Evolutionary conservation across 1,139 yeast species (phyloP), one percentile per base, ranked within the genome.

Genomic region (Hyphopichia fennica): DNA sequence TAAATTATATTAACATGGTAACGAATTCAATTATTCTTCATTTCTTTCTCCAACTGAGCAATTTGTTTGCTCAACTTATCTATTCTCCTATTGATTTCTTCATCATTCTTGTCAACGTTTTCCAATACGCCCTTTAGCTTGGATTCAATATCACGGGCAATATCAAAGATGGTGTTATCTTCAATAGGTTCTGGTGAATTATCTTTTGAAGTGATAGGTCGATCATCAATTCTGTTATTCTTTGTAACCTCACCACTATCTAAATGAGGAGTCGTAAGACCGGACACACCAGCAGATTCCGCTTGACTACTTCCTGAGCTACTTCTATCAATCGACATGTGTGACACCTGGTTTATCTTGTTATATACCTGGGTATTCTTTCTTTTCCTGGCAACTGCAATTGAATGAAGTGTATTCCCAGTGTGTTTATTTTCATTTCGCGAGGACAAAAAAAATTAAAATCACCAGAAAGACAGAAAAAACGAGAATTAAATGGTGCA

Each of bases 141-240:
- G 10, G 57, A 57, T 48, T 79, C 82, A 19, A 81, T 69, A 18
- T 67, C 75, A 42, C 69, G 71, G 0, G 82, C 79, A 16, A 80
- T 63, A 38, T 81, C 84, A 47, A 77, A 74, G 2, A 79, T 72
- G 2, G 82, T 72, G 2, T 62, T 60, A 5, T 60, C 53, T 22
- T 11, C 20, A 18, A 11, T 17, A 9, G 16, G 6, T 14, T 35
- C 38, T 5, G 33, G 23, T 4, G 27, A 6, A 20, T 59, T 52
- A 14, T 43, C 48, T 28, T 34, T 45, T 14, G 37, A 37, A 31
- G 18, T 28, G 31, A 29, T 41, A 35, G 28, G 34, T 15, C 31
- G 38, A 38, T 31, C 38, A 16, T 40, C 43, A 11, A 10, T 23
- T 29, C 29, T 33, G 14, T 38, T 33, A 27, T 20, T 25, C 3